phyloP scores from a whole-genome alignment of 805 yeast species.

The Saturnispora galanensis region DNA sequence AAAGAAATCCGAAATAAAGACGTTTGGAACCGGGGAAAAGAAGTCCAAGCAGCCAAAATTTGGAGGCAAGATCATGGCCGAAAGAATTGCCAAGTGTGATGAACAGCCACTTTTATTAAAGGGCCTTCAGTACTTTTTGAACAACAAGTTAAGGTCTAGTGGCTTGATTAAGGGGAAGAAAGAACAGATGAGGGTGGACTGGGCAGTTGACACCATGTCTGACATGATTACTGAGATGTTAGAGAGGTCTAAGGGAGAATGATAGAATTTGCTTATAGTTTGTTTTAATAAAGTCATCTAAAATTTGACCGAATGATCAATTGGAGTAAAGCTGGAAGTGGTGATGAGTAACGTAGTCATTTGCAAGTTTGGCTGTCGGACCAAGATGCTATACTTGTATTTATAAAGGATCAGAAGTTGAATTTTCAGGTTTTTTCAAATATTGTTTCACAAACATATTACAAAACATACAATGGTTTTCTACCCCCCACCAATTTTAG shows the following conservation, averaged over 20 bases:
- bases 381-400: too few species aligned
- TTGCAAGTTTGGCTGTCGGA: too few species aligned
- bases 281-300: not conserved
- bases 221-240: slow-evolving; percentile 40
- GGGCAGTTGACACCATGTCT: slow-evolving; percentile 53
- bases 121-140: slow-evolving; percentile 58
- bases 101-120: slow-evolving; percentile 49
- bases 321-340: too few species aligned
- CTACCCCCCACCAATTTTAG: too few species aligned
- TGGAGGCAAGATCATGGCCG: slow-evolving; percentile 24
- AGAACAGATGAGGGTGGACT: slow-evolving; percentile 47
- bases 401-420: too few species aligned
- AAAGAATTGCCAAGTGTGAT: slow-evolving; percentile 39
- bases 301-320: too few species aligned
- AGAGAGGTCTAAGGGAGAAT: slow-evolving; percentile 4
- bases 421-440: too few species aligned
- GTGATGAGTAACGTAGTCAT: too few species aligned
- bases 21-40: slow-evolving; percentile 34
- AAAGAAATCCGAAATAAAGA: slow-evolving; percentile 45
- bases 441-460: too few species aligned
- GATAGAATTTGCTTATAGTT: not conserved
- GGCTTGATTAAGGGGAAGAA: slow-evolving; percentile 42
- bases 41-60: slow-evolving; percentile 26
- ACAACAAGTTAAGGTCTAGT: slow-evolving; percentile 35
- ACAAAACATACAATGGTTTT: too few species aligned